Conservation (phyloP, 2,329 filamentous ascomycete species). For the Alternaria sp. region DNA sequence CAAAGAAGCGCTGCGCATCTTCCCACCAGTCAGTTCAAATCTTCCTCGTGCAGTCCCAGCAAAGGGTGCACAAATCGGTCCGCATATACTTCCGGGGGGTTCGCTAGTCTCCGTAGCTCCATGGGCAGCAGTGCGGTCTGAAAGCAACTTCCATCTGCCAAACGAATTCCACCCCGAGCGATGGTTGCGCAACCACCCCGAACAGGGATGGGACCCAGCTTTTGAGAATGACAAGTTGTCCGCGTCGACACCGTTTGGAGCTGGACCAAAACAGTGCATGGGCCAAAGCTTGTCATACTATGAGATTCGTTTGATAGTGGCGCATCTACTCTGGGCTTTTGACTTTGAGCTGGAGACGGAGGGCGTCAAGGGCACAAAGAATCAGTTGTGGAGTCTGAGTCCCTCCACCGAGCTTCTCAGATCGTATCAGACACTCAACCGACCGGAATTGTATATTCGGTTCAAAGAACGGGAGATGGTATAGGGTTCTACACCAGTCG, state of each 20-base stretch:
- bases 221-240: neutral
- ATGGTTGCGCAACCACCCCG: constrained; percentile 1
- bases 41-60: neutral
- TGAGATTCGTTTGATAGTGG: neutral
- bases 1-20: neutral
- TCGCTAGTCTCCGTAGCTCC: neutral
- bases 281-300: neutral
- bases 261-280: neutral
- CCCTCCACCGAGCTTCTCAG: neutral
- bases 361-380: neutral
- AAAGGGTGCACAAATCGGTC: neutral
- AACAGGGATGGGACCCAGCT: neutral
- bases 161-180: constrained; percentile 1
- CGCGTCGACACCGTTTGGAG: neutral
- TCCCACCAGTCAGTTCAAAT: neutral
- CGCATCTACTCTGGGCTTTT: constrained; percentile 1
- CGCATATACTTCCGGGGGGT: neutral
- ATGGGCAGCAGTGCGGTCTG: neutral
- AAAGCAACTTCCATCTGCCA: neutral
- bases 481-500: neutral
- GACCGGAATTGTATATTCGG: neutral
- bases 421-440: neutral
- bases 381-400: neutral
- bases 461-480: neutral
- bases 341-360: neutral